phyloP scores from a whole-genome alignment of 1,284 basidiomycete genomes.

The Microbotryum scabiosae region DNA sequence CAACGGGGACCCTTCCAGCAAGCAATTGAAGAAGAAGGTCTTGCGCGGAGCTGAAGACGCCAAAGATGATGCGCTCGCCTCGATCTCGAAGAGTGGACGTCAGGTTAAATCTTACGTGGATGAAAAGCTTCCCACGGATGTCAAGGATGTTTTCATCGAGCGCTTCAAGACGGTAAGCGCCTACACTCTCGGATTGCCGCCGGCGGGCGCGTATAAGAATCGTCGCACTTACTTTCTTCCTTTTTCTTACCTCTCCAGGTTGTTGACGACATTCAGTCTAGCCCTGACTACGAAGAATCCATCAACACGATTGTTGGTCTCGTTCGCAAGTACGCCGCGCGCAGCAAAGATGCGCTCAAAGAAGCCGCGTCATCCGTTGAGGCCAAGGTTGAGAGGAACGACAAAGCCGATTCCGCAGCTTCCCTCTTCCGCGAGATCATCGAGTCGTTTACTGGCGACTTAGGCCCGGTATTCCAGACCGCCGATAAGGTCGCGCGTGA shows the following conservation, averaged over 20 bases:
- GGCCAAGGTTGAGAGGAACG: slow-evolving; percentile 37
- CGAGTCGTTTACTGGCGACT: slow-evolving; percentile 37
- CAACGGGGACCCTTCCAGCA: slow-evolving; percentile 2
- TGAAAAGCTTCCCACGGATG: slow-evolving; percentile 43
- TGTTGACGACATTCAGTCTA: slow-evolving; percentile 32
- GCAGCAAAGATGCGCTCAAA: slow-evolving; percentile 41
- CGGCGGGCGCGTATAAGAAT: no score
- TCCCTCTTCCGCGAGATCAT: slow-evolving; percentile 29
- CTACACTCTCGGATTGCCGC: background rate
- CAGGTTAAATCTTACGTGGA: slow-evolving; percentile 40
- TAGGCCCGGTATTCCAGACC: slow-evolving; percentile 40
- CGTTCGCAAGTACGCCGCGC: slow-evolving; percentile 44
- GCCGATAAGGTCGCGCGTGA: slow-evolving; percentile 42
- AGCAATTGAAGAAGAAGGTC: slow-evolving; percentile 5
- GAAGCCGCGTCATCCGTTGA: slow-evolving; percentile 41
- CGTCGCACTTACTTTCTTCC: no score
- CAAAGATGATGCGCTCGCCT: slow-evolving; percentile 7
- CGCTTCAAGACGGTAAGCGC: slow-evolving; percentile 35
- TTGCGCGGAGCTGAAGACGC: background rate
- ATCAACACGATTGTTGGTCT: slow-evolving; percentile 42
- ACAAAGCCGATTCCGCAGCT: slow-evolving; percentile 12
- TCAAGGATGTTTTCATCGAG: slow-evolving; percentile 43
- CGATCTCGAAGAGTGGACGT: slow-evolving; percentile 16
- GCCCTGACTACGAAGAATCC: slow-evolving; percentile 40
- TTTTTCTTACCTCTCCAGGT: slow-evolving; percentile 27